These are phyloP conservation scores for Gillenia trifoliata DNA, from an alignment of 306 rosid species.

Conservation along the genomic window DNA sequence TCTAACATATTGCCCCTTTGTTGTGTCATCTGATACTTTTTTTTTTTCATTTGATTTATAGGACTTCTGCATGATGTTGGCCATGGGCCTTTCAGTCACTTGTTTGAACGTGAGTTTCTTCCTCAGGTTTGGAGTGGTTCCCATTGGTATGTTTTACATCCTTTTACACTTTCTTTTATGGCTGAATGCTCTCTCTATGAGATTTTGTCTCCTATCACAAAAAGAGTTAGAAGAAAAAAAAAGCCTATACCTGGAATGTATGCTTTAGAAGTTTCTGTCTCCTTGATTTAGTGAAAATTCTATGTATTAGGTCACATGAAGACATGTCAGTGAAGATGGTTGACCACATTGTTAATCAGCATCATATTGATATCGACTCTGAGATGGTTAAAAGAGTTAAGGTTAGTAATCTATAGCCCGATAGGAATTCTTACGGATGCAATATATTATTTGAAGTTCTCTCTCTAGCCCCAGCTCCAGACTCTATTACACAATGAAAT, in stretches of 20 bases:
- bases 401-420: slow-evolving; percentile 26
- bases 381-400: slow-evolving; percentile 69
- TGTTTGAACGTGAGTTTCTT: slow-evolving; percentile 86
- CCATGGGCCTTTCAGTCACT: slow-evolving; percentile 95
- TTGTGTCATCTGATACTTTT: slow-evolving; percentile 1
- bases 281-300: neutral
- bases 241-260: neutral
- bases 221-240: neutral
- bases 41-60: slow-evolving; percentile 23
- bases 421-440: neutral
- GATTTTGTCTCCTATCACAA: neutral
- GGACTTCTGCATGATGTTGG: slow-evolving; percentile 98
- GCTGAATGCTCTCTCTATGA: neutral
- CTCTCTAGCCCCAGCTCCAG: neutral
- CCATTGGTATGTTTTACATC: slow-evolving; percentile 46
- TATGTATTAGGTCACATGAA: slow-evolving; percentile 72
- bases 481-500: neutral
- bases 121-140: slow-evolving; percentile 54
- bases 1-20: neutral
- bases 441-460: neutral
- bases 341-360: slow-evolving; percentile 75
- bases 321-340: slow-evolving; percentile 82
- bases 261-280: slow-evolving; percentile 9
- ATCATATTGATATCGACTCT: slow-evolving; percentile 63
- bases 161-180: neutral